phyloP scores from a whole-genome alignment of 75 land plant genomes.

The Adiantum capillusveneris region DNA sequence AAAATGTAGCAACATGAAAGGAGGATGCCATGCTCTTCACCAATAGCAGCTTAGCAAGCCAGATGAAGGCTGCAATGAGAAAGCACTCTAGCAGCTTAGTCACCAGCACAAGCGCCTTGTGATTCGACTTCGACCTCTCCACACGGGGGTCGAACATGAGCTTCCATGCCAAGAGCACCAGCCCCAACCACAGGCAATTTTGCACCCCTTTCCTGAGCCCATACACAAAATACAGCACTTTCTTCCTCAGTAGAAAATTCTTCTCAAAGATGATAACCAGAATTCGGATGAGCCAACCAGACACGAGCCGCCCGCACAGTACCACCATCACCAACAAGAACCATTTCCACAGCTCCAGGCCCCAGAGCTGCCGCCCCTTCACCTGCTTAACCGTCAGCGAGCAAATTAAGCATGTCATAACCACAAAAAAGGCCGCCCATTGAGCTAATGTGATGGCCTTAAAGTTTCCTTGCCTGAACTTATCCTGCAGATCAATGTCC shows the following conservation, averaged over 20 bases:
- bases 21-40: constrained; percentile 63
- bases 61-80: constrained; percentile 43
- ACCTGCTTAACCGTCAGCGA: constrained; percentile 21
- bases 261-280: constrained; percentile 63
- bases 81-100: constrained; percentile 51
- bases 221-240: constrained; percentile 86
- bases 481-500: constrained; percentile 60
- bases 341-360: constrained; percentile 77
- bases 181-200: constrained; percentile 74
- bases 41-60: constrained; percentile 58
- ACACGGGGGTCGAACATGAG: constrained; percentile 58
- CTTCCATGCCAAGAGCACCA: constrained; percentile 68
- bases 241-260: constrained; percentile 63
- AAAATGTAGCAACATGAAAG: constrained; percentile 70
- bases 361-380: constrained; percentile 31
- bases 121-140: constrained; percentile 11
- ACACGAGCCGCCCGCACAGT: constrained; percentile 71
- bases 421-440: constrained; percentile 49
- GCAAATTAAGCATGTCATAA: constrained; percentile 44
- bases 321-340: constrained; percentile 53
- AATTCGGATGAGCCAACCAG: constrained; percentile 72
- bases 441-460: constrained; percentile 28
- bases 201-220: constrained; percentile 67
- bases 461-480: constrained; percentile 27
- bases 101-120: constrained; percentile 23